A percentile compares a stretch with the other conserved stretches of the same genome.
Conservation (phyloP, 495 filamentous ascomycete species). For the Tuber borchii region DNA sequence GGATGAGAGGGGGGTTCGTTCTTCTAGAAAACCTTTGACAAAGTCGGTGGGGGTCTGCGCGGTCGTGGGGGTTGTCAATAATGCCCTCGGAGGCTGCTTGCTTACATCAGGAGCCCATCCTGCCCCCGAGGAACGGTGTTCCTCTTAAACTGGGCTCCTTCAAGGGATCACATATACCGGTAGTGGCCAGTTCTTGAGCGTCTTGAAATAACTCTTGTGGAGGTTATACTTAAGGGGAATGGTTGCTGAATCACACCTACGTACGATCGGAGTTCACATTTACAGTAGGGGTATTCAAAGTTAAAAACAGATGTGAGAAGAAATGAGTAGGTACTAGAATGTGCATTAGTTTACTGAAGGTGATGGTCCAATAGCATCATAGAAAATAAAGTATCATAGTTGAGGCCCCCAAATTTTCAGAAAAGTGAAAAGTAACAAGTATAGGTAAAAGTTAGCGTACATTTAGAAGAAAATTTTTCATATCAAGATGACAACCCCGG, state of each 20-base stretch:
- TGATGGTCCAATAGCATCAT: not conserved
- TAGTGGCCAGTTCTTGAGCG: not conserved
- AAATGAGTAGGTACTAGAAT: not conserved
- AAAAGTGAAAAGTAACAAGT: not conserved
- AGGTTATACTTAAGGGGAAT: not conserved
- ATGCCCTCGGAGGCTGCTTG: not conserved
- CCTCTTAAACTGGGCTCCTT: not conserved
- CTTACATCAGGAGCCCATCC: not conserved
- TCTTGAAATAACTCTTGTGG: not conserved
- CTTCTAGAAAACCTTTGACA: not conserved
- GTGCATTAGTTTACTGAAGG: not conserved
- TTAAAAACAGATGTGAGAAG: not conserved
- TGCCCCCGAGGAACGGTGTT: not conserved
- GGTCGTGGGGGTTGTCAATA: not conserved
- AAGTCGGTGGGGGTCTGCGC: not conserved
- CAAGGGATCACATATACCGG: too few species aligned
- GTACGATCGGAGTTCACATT: too few species aligned
- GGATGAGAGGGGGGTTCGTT: not conserved
- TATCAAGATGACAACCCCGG: too few species aligned
- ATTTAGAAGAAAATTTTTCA: not conserved
- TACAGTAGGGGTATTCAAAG: not conserved
- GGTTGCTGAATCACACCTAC: not conserved
- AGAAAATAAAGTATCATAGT: not conserved
- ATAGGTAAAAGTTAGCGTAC: not conserved
- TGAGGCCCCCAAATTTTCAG: not conserved